Evolutionary conservation across 257 asterid species (phyloP).

Genomic region (Haberlea rhodopensis): DNA sequence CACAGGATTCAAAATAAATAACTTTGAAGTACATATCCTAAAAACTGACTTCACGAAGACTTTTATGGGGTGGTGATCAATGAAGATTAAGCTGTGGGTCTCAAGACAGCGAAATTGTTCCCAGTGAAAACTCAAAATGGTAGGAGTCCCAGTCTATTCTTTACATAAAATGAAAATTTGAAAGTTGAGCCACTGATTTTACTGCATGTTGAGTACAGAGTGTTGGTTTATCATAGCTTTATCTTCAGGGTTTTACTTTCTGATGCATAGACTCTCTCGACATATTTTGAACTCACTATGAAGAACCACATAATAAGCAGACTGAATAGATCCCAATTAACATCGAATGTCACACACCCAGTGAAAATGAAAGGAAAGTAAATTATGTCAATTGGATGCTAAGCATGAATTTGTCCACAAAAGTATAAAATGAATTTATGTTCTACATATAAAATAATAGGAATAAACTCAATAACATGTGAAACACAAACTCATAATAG

Average conservation of each 20-base stretch:
- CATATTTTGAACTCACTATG: not conserved
- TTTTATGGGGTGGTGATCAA: slow-evolving; percentile 14
- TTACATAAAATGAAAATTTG: not conserved
- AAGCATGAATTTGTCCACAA: slow-evolving; percentile 8
- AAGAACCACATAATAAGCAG: slow-evolving; percentile 12
- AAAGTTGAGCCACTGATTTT: slow-evolving; percentile 3
- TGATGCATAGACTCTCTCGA: not conserved
- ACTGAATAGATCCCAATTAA: slow-evolving; percentile 5
- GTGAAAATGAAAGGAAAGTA: slow-evolving; percentile 14
- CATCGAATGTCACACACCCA: slow-evolving; percentile 15
- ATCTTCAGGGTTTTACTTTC: slow-evolving; percentile 1
- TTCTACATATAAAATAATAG: not conserved
- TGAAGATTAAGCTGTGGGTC: slow-evolving; percentile 10
- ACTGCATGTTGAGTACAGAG: not conserved
- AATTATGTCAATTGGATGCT: slow-evolving; percentile 15
- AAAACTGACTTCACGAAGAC: not conserved
- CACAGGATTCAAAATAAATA: not conserved
- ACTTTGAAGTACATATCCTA: not conserved
- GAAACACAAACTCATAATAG: slow-evolving; percentile 1
- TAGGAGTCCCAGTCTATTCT: slow-evolving; percentile 4
- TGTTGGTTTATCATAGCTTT: not conserved
- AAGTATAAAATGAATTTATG: not conserved
- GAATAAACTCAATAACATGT: not conserved
- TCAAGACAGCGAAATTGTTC: slow-evolving; percentile 5
- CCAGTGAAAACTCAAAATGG: slow-evolving; percentile 9